These are phyloP conservation scores for Raphanus sativus DNA, from an alignment of 345 rosid genomes.

Conservation along the genomic window DNA sequence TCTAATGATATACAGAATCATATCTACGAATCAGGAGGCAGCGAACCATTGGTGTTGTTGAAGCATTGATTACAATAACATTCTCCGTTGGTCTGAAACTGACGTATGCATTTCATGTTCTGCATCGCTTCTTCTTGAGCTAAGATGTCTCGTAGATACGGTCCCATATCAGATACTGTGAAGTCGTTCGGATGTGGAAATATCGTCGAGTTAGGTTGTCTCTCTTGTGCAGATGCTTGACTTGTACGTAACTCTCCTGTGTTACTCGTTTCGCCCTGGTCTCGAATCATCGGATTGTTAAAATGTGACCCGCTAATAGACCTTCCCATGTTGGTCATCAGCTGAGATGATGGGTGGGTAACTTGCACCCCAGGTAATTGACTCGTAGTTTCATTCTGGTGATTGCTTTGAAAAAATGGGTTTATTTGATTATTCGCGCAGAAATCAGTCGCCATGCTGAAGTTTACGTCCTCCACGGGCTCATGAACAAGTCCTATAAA, in stretches of 20 bases:
- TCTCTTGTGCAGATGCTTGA: not conserved
- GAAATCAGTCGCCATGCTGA: not conserved
- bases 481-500: not conserved
- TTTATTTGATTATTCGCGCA: not conserved
- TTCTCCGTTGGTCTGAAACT: not conserved
- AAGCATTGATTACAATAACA: not conserved
- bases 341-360: not conserved
- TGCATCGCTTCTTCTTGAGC: constrained; percentile 1
- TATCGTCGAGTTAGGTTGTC: constrained; percentile 4
- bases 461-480: not conserved
- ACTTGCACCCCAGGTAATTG: not conserved
- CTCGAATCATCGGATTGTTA: constrained; percentile 7
- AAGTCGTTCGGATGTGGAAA: not conserved
- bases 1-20: not conserved
- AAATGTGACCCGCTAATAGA: not conserved
- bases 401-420: not conserved
- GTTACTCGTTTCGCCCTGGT: not conserved
- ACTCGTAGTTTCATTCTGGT: not conserved
- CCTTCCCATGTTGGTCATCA: not conserved
- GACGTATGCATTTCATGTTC: not conserved
- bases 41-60: not conserved
- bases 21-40: constrained; percentile 3
- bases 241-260: not conserved
- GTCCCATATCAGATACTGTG: not conserved
- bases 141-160: not conserved